Evolutionary conservation across 257 asterid genomes (phyloP).

Genomic region (Knoxia roxburghii): DNA sequence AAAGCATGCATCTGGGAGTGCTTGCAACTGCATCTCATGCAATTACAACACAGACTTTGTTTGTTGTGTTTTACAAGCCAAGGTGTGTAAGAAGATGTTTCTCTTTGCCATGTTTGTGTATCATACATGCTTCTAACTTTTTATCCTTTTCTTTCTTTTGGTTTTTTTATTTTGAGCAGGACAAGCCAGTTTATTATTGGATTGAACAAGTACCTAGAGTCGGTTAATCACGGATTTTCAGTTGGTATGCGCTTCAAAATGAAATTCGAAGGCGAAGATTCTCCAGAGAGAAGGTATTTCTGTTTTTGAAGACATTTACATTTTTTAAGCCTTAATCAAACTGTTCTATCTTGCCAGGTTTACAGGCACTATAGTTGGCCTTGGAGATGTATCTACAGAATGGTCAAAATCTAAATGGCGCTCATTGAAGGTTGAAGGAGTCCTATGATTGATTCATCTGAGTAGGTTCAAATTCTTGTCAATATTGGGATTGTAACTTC

Average conservation of each 20-base stretch:
- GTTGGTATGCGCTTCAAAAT: slow-evolving; percentile 82
- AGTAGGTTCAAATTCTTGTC: background rate
- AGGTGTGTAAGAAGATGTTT: slow-evolving; percentile 31
- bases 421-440: slow-evolving; percentile 54
- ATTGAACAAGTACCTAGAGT: slow-evolving; percentile 67
- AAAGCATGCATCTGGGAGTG: slow-evolving; percentile 90
- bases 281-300: slow-evolving; percentile 68
- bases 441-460: slow-evolving; percentile 12
- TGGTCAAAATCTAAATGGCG: slow-evolving; percentile 78
- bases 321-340: background rate
- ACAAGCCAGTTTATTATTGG: slow-evolving; percentile 69
- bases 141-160: background rate
- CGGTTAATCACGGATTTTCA: slow-evolving; percentile 38
- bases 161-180: slow-evolving; percentile 31
- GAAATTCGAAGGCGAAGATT: slow-evolving; percentile 84
- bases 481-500: too few species aligned
- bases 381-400: slow-evolving; percentile 52
- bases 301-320: background rate
- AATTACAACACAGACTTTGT: slow-evolving; percentile 52
- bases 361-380: slow-evolving; percentile 66
- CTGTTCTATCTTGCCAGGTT: slow-evolving; percentile 38
- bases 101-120: background rate
- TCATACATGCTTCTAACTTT: background rate
- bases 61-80: slow-evolving; percentile 74
- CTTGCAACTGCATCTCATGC: slow-evolving; percentile 88